phyloP scores from a whole-genome alignment of 2,329 filamentous ascomycete genomes.

The Colletotrichum sp. region DNA sequence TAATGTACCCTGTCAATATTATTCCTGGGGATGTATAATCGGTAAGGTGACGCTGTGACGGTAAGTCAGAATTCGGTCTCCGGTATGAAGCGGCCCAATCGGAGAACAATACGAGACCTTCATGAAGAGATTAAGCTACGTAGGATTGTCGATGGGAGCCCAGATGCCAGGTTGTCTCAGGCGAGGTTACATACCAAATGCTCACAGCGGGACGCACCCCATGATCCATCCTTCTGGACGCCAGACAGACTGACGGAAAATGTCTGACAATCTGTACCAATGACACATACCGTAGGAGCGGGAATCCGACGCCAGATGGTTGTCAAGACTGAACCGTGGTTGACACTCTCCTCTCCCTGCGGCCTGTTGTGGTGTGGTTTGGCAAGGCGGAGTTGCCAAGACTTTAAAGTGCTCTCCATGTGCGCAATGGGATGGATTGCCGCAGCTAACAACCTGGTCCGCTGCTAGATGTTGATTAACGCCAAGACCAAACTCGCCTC shows the following conservation, averaged over 20 bases:
- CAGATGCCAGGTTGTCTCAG: background rate
- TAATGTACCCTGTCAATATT: background rate
- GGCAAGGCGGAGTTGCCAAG: constrained; percentile 17
- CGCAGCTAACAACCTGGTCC: constrained; percentile 5
- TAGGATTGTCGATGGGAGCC: background rate
- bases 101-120: background rate
- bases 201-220: background rate
- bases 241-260: background rate
- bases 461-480: constrained; percentile 15
- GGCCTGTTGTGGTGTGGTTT: background rate
- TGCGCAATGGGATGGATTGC: constrained; percentile 9
- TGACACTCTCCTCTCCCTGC: background rate
- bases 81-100: constrained; percentile 3
- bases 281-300: background rate
- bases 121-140: background rate
- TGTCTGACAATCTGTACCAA: background rate
- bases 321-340: background rate
- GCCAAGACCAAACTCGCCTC: constrained; percentile 5
- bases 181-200: background rate
- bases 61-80: background rate
- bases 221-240: background rate
- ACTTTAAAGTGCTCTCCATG: background rate
- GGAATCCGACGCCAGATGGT: background rate
- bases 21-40: background rate
- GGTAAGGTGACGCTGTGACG: background rate